Evolutionary conservation across 306 rosid species (phyloP).

Genomic region (Vigna reflexopilosa): DNA sequence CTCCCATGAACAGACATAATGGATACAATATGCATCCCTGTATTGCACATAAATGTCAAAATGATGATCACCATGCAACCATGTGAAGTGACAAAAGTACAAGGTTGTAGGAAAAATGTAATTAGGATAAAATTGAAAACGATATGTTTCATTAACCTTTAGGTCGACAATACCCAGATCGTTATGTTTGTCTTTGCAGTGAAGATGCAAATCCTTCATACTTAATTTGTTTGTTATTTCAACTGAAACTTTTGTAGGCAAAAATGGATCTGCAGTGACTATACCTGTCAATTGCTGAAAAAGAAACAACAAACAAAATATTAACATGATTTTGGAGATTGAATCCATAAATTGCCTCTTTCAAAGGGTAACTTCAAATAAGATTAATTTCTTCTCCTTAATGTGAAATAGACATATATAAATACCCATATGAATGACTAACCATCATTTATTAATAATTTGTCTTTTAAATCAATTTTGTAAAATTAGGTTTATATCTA

Average conservation of each 20-base stretch:
- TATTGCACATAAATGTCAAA: background rate
- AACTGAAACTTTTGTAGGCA: background rate
- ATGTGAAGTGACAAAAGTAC: background rate
- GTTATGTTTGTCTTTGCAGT: background rate
- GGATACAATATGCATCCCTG: background rate
- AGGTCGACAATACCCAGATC: background rate
- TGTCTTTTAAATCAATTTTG: no score
- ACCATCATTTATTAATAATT: background rate
- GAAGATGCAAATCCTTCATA: background rate
- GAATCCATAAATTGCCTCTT: background rate
- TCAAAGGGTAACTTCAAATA: background rate
- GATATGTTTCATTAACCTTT: background rate
- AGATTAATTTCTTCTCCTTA: background rate
- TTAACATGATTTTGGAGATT: background rate
- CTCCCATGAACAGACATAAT: background rate
- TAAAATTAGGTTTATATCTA: no score
- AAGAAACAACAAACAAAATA: no score
- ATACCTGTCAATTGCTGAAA: no score
- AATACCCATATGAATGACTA: background rate
- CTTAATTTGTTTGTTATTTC: background rate
- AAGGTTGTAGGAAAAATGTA: fast-evolving
- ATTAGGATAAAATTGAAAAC: background rate
- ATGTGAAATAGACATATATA: background rate
- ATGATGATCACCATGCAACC: background rate
- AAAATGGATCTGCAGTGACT: no score